Evolutionary conservation across 2,329 filamentous ascomycete genomes (phyloP), one percentile per base, ranked within the genome.

Genomic region (Apiospora pterosperma): DNA sequence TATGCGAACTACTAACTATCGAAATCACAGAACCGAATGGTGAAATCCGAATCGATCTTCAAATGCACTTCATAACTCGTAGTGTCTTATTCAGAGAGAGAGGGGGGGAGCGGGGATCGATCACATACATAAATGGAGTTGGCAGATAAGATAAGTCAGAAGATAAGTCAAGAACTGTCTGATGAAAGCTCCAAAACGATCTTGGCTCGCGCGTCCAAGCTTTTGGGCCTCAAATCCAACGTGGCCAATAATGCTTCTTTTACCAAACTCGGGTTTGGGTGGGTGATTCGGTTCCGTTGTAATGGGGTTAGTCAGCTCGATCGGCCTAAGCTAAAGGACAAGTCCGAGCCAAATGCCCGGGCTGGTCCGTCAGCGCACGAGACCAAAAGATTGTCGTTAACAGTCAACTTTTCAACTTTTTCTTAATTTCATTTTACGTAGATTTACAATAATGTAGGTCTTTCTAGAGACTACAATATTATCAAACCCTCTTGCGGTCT

Each of bases 261-360:
- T n/a, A 55, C 48, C 48, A 28, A 55, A 34, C 11, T 55, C 48
- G 25, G 48, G 48, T 55, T 55, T 16, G 48, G 21, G 28, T 31
- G 25, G 48, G 48, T 16, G 28, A n/a, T 55, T 55, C 48, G 48
- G 48, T 55, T 55, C 48, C 48, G 48, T 11, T 55, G 12, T 16
- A 55, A 55, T 55, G 48, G 48, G 48, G 48, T 55, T 55, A 55
- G 48, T 55, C 48, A 55, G 48, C 48, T 55, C 28, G 48, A 16
- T 55, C 48, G 28, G 48, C 28, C 48, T 55, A 55, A 55, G 48
- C 48, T 55, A 55, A n/a, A n/a, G n/a, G 48, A n/a, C 48, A 34
- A 55, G 28, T 55, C 48, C 48, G 48, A 55, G 48, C 48, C 48
- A 55, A 55, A 28, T 34, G 10, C 48, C 19, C 28, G 48, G 48